phyloP scores from a whole-genome alignment of 2,329 filamentous ascomycete genomes.

The Neofusicoccum kwambonambiense region DNA sequence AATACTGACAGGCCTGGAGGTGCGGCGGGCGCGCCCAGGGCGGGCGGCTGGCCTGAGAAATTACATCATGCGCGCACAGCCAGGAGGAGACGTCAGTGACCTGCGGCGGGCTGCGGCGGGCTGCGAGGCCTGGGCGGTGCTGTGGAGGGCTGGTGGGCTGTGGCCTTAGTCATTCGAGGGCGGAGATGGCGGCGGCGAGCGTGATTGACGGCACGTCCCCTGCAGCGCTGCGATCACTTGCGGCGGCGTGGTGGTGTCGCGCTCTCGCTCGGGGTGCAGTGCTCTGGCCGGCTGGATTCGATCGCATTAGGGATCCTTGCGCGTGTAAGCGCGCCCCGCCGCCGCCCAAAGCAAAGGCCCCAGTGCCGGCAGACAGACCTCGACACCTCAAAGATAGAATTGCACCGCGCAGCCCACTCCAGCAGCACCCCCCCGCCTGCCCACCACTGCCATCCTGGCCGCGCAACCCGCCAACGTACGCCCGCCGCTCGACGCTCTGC shows the following conservation, averaged over 20 bases:
- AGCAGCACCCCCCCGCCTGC: not conserved
- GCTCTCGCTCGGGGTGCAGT: not conserved
- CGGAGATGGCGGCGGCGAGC: not conserved
- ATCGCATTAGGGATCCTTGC: slow-evolving; percentile 14
- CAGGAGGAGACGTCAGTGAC: not conserved
- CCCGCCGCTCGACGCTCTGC: not conserved
- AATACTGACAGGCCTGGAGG: not conserved
- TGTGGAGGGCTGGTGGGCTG: not conserved
- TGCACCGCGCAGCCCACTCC: slow-evolving; percentile 6
- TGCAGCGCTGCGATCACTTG: slow-evolving; percentile 3
- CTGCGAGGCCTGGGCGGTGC: not conserved
- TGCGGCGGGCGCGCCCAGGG: not conserved
- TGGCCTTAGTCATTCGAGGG: not conserved
- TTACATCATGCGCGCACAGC: slow-evolving; percentile 15
- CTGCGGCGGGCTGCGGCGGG: not conserved
- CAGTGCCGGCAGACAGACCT: slow-evolving; percentile 12
- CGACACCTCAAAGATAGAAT: slow-evolving; percentile 19
- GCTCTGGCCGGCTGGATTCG: not conserved
- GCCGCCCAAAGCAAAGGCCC: slow-evolving; percentile 12
- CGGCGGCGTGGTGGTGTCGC: not conserved
- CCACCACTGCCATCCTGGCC: slow-evolving; percentile 1
- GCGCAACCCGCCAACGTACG: slow-evolving; percentile 16
- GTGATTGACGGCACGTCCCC: slow-evolving; percentile 6
- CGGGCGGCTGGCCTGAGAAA: not conserved
- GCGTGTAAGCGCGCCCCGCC: slow-evolving; percentile 16